These are phyloP conservation scores for Populus tremula DNA, from an alignment of 345 rosid genomes.

Conservation along the genomic window DNA sequence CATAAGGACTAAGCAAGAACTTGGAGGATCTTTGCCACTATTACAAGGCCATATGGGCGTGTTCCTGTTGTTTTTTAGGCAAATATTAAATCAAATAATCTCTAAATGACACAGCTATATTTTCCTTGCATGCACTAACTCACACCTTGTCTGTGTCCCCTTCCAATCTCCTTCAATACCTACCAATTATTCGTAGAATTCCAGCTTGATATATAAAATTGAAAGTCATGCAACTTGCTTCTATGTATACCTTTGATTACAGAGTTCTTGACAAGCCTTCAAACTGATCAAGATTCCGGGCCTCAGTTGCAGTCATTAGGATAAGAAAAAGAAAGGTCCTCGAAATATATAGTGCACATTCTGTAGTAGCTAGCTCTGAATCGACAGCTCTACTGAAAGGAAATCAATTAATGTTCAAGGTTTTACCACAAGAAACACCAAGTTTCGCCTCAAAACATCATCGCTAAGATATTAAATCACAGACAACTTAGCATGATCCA, in stretches of 20 bases:
- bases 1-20: not conserved
- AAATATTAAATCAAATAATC: not conserved
- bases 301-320: not conserved
- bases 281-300: not conserved
- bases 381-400: not conserved
- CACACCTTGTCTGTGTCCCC: not conserved
- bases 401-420: not conserved
- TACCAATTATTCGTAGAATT: not conserved
- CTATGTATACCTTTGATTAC: not conserved
- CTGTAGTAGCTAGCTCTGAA: not conserved
- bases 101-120: not conserved
- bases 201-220: not conserved
- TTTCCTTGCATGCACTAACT: not conserved
- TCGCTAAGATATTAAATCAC: not conserved
- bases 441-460: not conserved
- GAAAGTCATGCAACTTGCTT: not conserved
- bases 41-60: not conserved
- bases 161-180: not conserved
- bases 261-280: not conserved
- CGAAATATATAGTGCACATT: not conserved
- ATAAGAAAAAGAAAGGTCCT: not conserved
- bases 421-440: not conserved
- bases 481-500: not conserved
- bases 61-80: not conserved
- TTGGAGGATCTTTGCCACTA: not conserved